phyloP scores from a whole-genome alignment of 176 grass and related monocot genomes.

The Musa troglodytarum region DNA sequence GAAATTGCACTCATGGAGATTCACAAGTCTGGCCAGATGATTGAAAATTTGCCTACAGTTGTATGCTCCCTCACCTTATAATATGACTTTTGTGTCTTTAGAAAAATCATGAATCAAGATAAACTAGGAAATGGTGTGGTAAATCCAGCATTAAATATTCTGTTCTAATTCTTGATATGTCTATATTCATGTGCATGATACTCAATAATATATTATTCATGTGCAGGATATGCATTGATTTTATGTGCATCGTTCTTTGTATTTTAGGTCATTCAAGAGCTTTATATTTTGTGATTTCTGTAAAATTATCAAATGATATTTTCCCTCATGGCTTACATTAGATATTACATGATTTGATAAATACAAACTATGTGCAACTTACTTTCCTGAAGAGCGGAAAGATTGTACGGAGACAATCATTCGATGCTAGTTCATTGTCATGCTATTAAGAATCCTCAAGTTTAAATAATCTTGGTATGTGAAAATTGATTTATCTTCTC shows the following conservation, averaged over 20 bases:
- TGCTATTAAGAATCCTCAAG: too few species aligned
- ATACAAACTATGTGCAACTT: not conserved
- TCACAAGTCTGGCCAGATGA: conserved; percentile 34
- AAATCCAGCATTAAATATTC: not conserved
- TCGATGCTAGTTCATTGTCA: too few species aligned
- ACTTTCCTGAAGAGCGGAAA: not conserved
- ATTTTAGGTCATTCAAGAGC: too few species aligned
- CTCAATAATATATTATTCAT: too few species aligned
- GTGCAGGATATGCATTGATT: too few species aligned
- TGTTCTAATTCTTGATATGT: not conserved
- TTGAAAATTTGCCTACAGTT: conserved; percentile 31
- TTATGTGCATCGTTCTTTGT: too few species aligned
- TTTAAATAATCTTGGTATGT: too few species aligned
- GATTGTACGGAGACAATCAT: too few species aligned
- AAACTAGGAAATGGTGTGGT: too few species aligned
- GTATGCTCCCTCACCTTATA: conserved; percentile 15
- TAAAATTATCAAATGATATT: too few species aligned
- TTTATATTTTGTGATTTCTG: too few species aligned
- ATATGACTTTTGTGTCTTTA: not conserved
- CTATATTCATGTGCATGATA: too few species aligned
- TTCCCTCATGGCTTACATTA: not conserved
- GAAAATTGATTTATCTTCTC: conserved; percentile 1
- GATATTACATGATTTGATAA: not conserved
- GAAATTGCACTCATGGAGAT: conserved; percentile 69
- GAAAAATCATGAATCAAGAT: not conserved